Percentiles rank a stretch among this genome's conserved stretches.
Conservation (phyloP, 805 yeast species). For the Hermanozyma aechmeae region DNA sequence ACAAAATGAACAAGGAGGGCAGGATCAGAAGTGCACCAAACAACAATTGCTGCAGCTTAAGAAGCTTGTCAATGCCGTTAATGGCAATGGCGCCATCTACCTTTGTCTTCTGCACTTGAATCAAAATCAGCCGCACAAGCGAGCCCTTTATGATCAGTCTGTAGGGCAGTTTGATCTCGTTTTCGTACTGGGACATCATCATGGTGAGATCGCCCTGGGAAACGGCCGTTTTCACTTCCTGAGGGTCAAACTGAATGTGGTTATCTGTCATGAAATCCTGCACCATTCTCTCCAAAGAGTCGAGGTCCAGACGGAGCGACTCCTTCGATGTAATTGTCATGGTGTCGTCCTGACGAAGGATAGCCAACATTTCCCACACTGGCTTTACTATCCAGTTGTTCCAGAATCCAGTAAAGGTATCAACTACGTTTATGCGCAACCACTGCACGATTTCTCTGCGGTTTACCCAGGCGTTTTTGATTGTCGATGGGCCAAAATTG, state of each 20-base stretch:
- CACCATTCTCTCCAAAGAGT: slow-evolving; percentile 82
- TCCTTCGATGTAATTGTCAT: slow-evolving; percentile 74
- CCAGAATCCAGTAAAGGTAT: slow-evolving; percentile 60
- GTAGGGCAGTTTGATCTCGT: slow-evolving; percentile 62
- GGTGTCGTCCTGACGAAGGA: slow-evolving; percentile 74
- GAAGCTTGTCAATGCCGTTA: slow-evolving; percentile 79
- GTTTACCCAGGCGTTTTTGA: slow-evolving; percentile 36
- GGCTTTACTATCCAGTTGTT: slow-evolving; percentile 82
- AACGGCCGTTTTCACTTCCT: slow-evolving; percentile 38
- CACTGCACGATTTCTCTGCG: slow-evolving; percentile 47
- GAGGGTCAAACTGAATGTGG: slow-evolving; percentile 11
- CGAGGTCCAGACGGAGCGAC: slow-evolving; percentile 68
- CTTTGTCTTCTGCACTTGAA: slow-evolving; percentile 92
- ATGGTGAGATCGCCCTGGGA: slow-evolving; percentile 70
- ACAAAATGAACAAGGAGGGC: slow-evolving; percentile 59
- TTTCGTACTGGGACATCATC: slow-evolving; percentile 74
- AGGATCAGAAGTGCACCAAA: slow-evolving; percentile 86
- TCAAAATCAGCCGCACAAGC: slow-evolving; percentile 65
- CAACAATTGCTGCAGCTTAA: slow-evolving; percentile 89
- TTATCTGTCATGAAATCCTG: slow-evolving; percentile 48
- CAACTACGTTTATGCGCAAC: slow-evolving; percentile 48
- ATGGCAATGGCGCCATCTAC: slow-evolving; percentile 91
- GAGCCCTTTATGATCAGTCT: slow-evolving; percentile 57
- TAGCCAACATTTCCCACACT: slow-evolving; percentile 55
- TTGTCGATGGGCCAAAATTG: slow-evolving; percentile 46